phyloP scores from a whole-genome alignment of 2,329 filamentous ascomycete species.

The Colletotrichum sp. region DNA sequence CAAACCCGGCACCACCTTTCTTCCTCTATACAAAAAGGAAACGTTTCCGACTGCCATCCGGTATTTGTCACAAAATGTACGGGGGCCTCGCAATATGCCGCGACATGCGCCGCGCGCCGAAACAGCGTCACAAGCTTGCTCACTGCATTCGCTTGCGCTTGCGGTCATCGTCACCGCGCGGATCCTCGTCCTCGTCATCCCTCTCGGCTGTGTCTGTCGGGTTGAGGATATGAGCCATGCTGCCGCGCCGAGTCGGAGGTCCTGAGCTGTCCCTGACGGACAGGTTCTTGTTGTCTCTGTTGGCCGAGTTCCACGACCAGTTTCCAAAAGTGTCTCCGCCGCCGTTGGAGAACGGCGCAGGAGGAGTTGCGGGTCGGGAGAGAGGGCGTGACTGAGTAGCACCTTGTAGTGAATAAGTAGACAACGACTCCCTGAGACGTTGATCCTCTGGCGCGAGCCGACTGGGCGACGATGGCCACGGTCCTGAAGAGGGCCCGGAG shows the following conservation, averaged over 20 bases:
- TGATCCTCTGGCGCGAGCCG: constrained; percentile 56
- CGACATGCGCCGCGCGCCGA: neutral
- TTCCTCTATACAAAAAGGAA: constrained; percentile 10
- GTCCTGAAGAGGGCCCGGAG: constrained; percentile 57
- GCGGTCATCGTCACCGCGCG: constrained; percentile 60
- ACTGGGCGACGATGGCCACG: constrained; percentile 61
- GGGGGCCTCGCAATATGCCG: neutral
- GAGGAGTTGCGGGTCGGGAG: constrained; percentile 59
- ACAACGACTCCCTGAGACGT: constrained; percentile 60
- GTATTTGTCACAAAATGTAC: constrained; percentile 15
- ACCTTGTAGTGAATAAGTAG: constrained; percentile 55
- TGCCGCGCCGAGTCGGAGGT: constrained; percentile 60
- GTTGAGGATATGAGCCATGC: constrained; percentile 69
- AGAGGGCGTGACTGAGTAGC: constrained; percentile 45
- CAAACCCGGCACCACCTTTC: neutral
- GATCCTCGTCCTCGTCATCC: constrained; percentile 60
- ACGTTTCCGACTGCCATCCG: neutral
- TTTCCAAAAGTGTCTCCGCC: constrained; percentile 52
- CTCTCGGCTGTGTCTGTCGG: constrained; percentile 61
- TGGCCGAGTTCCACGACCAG: constrained; percentile 61
- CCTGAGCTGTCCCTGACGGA: constrained; percentile 58
- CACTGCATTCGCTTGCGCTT: constrained; percentile 66
- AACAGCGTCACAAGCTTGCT: neutral
- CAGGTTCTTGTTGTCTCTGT: constrained; percentile 54
- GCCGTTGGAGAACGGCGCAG: constrained; percentile 54